Evolutionary conservation across 495 filamentous ascomycete genomes (phyloP), one percentile per base, ranked within the genome.

Genomic region (Penicillium paxilli): DNA sequence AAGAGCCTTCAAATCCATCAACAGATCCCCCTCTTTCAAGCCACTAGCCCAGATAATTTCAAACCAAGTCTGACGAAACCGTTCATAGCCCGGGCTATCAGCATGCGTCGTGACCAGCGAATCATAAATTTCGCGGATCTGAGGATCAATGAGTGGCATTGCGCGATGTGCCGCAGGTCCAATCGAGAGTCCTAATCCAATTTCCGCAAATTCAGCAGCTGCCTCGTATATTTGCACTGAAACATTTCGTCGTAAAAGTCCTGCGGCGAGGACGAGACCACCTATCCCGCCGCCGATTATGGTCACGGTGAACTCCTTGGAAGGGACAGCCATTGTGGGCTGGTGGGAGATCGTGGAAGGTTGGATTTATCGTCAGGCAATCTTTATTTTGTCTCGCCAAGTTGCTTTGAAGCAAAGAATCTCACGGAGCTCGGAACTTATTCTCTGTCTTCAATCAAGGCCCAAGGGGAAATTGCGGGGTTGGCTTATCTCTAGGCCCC

Each of bases 251-350:
- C 69, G 70, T 49, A 79, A 72, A 7, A 86, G 74, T 17, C 75
- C 83, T 1, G 80, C 65, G 10, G 82, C 82, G 1, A 87, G 75
- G 47, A 71, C 69, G 25, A 86, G 69, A 17, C 84, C 84, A 1
- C 80, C 78, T 42, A 87, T 84, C 10, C 84, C 84, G 26, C 74
- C 83, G 47, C 84, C 84, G 40, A 86, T 65, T 44, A 87, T 83
- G 50, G 82, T 83, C 48, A 85, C 60, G 24, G 65, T 70, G 64
- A 69, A 69, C 44, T 62, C 44, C 52, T 67, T 69, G 12, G 49
- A 6, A 10, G 49, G 1, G 35, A 47, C 54, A 32, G 7, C 11
- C n/a, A 32, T 10, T 8, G 25, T 12, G 10, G 3, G 28, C 8
- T 10, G 30, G 30, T 32, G 30, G 11, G 2, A 32, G n/a, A n/a